phyloP scores from a whole-genome alignment of 2,329 filamentous ascomycete genomes.

The Salinomyces thailandicus region DNA sequence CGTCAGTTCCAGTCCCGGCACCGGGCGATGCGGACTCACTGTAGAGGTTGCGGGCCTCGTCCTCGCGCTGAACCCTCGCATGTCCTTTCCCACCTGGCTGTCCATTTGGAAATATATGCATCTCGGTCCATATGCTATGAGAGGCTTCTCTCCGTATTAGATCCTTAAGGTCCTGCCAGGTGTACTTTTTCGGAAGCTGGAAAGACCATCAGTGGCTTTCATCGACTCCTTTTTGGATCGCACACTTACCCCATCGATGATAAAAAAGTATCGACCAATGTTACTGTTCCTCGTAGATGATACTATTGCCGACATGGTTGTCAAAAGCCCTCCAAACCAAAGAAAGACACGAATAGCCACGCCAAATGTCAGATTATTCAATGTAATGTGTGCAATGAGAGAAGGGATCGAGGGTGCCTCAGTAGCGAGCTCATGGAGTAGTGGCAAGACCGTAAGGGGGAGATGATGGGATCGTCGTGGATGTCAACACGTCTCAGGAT shows the following conservation, averaged over 20 bases:
- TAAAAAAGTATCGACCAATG: constrained; percentile 4
- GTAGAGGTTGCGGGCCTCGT: constrained; percentile 20
- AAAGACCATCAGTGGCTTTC: no score
- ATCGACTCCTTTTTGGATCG: no score
- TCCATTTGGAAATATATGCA: constrained; percentile 15
- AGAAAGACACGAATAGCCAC: neutral
- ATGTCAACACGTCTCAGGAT: no score
- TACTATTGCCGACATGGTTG: neutral
- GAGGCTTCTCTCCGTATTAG: constrained; percentile 18
- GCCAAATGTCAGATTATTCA: neutral
- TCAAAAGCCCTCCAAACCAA: neutral
- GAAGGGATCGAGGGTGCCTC: neutral
- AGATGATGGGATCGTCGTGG: no score
- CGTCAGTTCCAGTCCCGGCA: constrained; percentile 4
- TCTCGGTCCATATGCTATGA: constrained; percentile 23
- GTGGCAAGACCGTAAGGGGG: no score
- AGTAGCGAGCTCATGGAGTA: neutral
- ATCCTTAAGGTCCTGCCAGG: constrained; percentile 26
- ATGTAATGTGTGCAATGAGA: neutral
- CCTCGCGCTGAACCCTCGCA: constrained; percentile 14
- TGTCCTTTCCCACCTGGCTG: constrained; percentile 15
- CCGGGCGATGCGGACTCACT: no score
- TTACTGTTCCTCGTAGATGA: neutral
- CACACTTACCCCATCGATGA: constrained; percentile 14
- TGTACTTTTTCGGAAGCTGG: constrained; percentile 20